These are phyloP conservation scores for Symbiodinium natans DNA, from an alignment of 73 alveolate genomes.

Conservation along the genomic window DNA sequence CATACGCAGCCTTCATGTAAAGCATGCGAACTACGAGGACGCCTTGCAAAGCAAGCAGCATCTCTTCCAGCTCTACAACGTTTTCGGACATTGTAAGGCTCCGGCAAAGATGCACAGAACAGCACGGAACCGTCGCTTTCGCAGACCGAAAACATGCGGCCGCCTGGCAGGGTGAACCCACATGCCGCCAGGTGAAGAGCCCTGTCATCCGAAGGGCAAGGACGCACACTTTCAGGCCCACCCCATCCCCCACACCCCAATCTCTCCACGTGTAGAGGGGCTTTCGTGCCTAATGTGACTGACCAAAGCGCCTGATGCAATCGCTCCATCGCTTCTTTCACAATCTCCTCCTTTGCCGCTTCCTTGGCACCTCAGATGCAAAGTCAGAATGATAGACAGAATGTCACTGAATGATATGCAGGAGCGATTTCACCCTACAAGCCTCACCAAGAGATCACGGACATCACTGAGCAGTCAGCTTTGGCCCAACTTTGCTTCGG, in stretches of 20 bases:
- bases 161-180: conserved; percentile 27
- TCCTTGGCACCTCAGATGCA: background rate
- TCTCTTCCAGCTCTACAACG: no score
- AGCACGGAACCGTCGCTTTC: conserved; percentile 34
- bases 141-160: conserved; percentile 71
- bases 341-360: background rate
- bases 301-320: conserved; percentile 53
- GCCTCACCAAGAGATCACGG: no score
- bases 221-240: no score
- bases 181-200: no score
- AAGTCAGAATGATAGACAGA: background rate
- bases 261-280: no score
- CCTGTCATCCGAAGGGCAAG: no score
- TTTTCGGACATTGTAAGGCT: no score
- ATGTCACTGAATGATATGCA: background rate
- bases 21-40: no score
- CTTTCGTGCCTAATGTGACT: no score
- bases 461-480: background rate
- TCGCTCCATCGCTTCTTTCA: conserved; percentile 43
- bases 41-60: no score
- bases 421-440: background rate
- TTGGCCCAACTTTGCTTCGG: background rate
- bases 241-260: no score
- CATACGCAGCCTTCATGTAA: no score
- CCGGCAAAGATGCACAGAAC: conserved; percentile 20